Percentiles rank a stretch among this genome's conserved stretches.
These are phyloP conservation scores for Bipolaris cookei DNA, from an alignment of 2,329 filamentous ascomycete species.

Conservation along the genomic window DNA sequence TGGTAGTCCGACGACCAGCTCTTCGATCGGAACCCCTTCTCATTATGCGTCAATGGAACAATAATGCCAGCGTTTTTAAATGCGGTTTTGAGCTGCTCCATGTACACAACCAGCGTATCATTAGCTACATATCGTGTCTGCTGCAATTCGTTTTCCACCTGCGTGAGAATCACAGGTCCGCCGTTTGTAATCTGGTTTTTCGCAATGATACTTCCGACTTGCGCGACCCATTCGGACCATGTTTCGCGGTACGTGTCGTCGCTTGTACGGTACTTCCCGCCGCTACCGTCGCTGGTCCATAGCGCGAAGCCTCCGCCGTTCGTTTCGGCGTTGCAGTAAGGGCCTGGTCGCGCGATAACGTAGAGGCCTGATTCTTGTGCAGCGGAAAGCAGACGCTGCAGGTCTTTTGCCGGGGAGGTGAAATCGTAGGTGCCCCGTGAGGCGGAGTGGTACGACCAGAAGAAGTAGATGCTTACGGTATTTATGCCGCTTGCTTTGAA, in stretches of 20 bases:
- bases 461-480: constrained; percentile 58
- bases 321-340: constrained; percentile 61
- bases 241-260: constrained; percentile 54
- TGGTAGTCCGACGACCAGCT: constrained; percentile 64
- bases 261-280: constrained; percentile 53
- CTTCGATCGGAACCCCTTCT: constrained; percentile 57
- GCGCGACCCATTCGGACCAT: constrained; percentile 57
- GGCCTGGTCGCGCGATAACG: constrained; percentile 59
- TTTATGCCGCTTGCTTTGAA: constrained; percentile 62
- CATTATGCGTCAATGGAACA: constrained; percentile 59
- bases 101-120: constrained; percentile 59
- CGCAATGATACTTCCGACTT: constrained; percentile 57
- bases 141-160: constrained; percentile 62
- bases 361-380: constrained; percentile 61
- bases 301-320: constrained; percentile 56
- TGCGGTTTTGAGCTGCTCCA: constrained; percentile 59
- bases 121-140: constrained; percentile 52
- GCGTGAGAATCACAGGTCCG: constrained; percentile 59
- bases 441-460: constrained; percentile 59
- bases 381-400: constrained; percentile 59
- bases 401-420: constrained; percentile 57
- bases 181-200: constrained; percentile 59
- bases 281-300: constrained; percentile 57
- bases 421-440: constrained; percentile 58
- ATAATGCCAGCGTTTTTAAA: constrained; percentile 57